Base-by-base conservation (phyloP, 768 basidiomycete species). In the Coprinopsis strossmayeri region DNA sequence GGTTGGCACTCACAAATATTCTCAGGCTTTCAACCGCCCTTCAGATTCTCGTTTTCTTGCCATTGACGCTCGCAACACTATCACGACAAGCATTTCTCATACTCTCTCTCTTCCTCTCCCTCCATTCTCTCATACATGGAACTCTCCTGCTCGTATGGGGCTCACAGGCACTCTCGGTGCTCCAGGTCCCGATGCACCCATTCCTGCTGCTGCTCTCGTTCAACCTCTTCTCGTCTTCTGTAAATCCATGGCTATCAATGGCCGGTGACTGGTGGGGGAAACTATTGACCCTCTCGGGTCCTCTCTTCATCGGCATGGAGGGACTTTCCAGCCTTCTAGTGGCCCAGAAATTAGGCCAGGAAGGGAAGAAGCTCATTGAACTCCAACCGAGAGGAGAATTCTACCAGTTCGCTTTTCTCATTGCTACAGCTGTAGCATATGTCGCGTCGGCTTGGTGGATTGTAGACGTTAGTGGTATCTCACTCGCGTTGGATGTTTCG, bases 381-480 rank as follows among this genome's bases (percentile, higher is more conserved):
- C n/a, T 17, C 7, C 26, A 5, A 17, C 35, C 34, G 24, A 77
- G 79, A 54, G 82, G 82, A 46, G 90, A 92, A 62, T 67, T 70
- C 5, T 85, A 84, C 60, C 89, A 92, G 60, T 84, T 92, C 58
- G 79, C 71, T 3, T 69, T 90, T 40, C 74, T 92, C 27, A 81
- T 92, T 55, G 79, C 76, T 26, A 79, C 88, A 2, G 88, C 91
- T 7, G 78, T 78, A 37, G 80, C 86, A 9, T 91, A 91, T 64
- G 90, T 92, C 18, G 71, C 72, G 30, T 84, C 89, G 7, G 87
- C 87, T 1, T 90, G 85, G 81, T 91, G 87, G 87, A 88, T 92
- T 57, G 85, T 88, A 34, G 69, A 74, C 52, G 88, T 89, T 56
- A 55, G 87, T 80, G 4, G 13, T 20, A 24, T 49, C 12, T 38